A percentile compares a stretch with the other conserved stretches of the same genome.
Conservation (phyloP, 108 stramenopile genomes). For the Pseudonitzschia delicatissima region DNA sequence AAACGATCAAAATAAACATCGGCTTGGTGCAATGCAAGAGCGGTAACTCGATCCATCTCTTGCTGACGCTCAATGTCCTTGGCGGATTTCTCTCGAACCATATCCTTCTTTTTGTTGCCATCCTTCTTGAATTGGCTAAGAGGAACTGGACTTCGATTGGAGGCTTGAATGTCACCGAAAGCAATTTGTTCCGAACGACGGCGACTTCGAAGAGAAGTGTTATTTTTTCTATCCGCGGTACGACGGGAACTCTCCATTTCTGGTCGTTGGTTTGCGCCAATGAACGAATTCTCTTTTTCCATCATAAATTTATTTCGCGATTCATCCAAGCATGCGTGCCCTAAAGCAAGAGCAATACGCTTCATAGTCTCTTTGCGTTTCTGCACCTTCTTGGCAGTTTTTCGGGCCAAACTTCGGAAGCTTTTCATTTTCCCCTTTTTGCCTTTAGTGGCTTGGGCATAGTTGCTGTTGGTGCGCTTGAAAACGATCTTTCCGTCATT, state of each 20-base stretch:
- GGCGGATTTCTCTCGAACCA: background rate
- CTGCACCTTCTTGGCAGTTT: conserved; percentile 11
- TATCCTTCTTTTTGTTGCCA: background rate
- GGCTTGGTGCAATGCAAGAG: conserved; percentile 30
- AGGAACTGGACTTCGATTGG: background rate
- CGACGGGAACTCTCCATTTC: background rate
- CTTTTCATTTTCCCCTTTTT: background rate
- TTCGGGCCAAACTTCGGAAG: background rate
- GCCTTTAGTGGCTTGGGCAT: background rate
- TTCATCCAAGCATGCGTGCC: conserved; percentile 5
- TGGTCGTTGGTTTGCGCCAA: too few species aligned
- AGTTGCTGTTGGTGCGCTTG: background rate
- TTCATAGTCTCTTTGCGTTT: conserved; percentile 1
- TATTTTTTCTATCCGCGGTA: background rate
- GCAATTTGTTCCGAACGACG: conserved; percentile 8
- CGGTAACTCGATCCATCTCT: conserved; percentile 1
- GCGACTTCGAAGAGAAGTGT: background rate
- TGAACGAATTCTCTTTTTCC: background rate
- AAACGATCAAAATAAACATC: conserved; percentile 33
- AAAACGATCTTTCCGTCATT: background rate
- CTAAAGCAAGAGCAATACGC: background rate
- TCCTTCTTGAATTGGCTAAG: background rate
- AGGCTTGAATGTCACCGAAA: background rate
- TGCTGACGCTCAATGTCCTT: background rate
- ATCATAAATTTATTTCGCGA: background rate